Evolutionary conservation across 768 basidiomycete species (phyloP).

Genomic region (Naganishia vishniacii): DNA sequence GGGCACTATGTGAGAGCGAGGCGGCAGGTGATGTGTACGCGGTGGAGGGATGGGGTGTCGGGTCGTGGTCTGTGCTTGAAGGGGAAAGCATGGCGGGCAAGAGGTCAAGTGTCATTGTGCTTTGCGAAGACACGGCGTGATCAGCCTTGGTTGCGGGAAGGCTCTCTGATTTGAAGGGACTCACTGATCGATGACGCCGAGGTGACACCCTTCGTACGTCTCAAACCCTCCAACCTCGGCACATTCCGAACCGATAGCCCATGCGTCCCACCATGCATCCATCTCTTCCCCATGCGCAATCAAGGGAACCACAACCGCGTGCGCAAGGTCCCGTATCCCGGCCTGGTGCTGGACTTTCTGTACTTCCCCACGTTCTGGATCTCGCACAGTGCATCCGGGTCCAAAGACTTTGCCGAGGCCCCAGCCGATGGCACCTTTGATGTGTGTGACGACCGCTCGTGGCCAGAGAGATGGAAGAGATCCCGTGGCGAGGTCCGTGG

Average conservation of each 20-base stretch:
- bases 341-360: neutral
- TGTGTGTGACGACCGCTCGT: constrained; percentile 10
- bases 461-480: constrained; percentile 24
- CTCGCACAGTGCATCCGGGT: neutral
- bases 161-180: no score
- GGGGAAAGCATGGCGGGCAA: constrained; percentile 14
- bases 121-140: neutral
- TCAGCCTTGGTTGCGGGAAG: neutral
- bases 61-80: neutral
- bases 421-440: neutral
- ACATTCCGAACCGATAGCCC: constrained; percentile 23
- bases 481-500: neutral
- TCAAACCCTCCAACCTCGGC: constrained; percentile 28
- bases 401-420: constrained; percentile 2
- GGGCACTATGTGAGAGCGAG: neutral
- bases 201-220: constrained; percentile 24
- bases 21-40: neutral
- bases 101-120: constrained; percentile 26
- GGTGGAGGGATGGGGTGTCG: neutral
- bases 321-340: neutral
- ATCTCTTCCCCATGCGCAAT: neutral
- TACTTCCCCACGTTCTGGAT: neutral
- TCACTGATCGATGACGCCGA: constrained; percentile 27
- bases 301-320: neutral
- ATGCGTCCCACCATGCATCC: constrained; percentile 25